Evolutionary conservation across 805 yeast species (phyloP).

Genomic region (Kluyveromyces aestuarii): DNA sequence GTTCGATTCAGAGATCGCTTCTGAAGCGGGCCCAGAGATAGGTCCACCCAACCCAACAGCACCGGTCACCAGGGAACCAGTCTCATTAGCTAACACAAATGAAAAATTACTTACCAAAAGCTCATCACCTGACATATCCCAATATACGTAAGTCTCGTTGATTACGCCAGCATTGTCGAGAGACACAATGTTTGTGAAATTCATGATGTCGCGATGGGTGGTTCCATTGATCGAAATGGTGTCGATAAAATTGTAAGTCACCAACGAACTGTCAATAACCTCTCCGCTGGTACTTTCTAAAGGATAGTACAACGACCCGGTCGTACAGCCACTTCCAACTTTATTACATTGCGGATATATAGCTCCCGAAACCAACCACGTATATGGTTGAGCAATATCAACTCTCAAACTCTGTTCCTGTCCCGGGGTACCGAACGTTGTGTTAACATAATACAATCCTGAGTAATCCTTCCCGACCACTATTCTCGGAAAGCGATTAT

Average conservation of each 20-base stretch:
- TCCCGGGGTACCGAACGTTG: constrained; percentile 25
- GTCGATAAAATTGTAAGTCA: constrained; percentile 19
- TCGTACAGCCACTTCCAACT: constrained; percentile 7
- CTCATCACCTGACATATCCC: constrained; percentile 1
- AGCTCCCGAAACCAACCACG: constrained; percentile 26
- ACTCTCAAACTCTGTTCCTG: constrained; percentile 26
- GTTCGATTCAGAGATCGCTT: constrained; percentile 9
- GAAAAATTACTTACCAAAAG: constrained; percentile 20
- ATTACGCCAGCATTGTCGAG: not conserved
- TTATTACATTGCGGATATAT: constrained; percentile 4
- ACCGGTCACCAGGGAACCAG: constrained; percentile 31
- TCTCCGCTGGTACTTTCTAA: constrained; percentile 14
- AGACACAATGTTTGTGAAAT: constrained; percentile 6
- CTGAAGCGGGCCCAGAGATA: constrained; percentile 10
- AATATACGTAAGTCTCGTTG: not conserved
- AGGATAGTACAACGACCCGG: constrained; percentile 8
- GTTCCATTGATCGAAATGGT: constrained; percentile 16
- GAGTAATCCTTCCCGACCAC: constrained; percentile 16
- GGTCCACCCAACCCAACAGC: constrained; percentile 39
- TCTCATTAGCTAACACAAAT: constrained; percentile 32
- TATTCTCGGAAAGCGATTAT: constrained; percentile 14
- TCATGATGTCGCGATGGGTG: constrained; percentile 15
- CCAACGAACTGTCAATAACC: constrained; percentile 4
- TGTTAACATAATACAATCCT: constrained; percentile 26
- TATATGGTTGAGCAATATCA: constrained; percentile 32